Evolutionary conservation across 495 filamentous ascomycete species (phyloP).

Genomic region (Oidiodendron maius): DNA sequence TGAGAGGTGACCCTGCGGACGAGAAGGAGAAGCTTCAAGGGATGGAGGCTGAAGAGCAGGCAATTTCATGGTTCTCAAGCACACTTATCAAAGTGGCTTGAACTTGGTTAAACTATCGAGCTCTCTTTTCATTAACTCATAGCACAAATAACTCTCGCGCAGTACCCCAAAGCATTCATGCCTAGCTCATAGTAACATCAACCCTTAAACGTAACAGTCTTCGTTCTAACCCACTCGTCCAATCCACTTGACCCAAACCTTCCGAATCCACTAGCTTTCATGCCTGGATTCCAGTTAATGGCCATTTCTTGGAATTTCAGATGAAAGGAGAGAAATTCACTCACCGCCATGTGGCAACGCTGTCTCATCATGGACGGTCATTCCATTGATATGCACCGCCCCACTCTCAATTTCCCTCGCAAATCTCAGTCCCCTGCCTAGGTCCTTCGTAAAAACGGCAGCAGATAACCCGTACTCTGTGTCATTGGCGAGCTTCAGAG

Average conservation of each 20-base stretch:
- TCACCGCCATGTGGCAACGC: constrained; percentile 68
- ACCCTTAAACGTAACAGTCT: constrained; percentile 59
- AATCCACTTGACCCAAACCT: constrained; percentile 46
- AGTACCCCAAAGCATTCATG: no score
- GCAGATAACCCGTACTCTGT: constrained; percentile 77
- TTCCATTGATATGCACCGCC: constrained; percentile 81
- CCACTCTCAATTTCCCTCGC: constrained; percentile 74
- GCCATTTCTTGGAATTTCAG: background rate
- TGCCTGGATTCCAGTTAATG: constrained; percentile 28
- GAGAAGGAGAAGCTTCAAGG: constrained; percentile 36
- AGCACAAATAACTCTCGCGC: no score
- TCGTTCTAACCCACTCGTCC: constrained; percentile 77
- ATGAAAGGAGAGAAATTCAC: constrained; percentile 1
- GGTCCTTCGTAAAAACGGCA: constrained; percentile 81
- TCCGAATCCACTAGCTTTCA: constrained; percentile 80
- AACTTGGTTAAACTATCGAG: no score
- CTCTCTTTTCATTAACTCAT: no score
- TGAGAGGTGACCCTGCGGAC: constrained; percentile 40
- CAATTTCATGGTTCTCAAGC: constrained; percentile 53
- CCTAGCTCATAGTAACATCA: no score
- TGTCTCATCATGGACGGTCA: constrained; percentile 81
- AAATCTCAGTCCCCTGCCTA: constrained; percentile 68
- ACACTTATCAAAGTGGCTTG: no score
- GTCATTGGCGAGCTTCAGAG: constrained; percentile 70
- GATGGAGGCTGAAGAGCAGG: constrained; percentile 44